Base-by-base conservation (phyloP, 2,329 filamentous ascomycete species). In the Blastomyces emzantsi region DNA sequence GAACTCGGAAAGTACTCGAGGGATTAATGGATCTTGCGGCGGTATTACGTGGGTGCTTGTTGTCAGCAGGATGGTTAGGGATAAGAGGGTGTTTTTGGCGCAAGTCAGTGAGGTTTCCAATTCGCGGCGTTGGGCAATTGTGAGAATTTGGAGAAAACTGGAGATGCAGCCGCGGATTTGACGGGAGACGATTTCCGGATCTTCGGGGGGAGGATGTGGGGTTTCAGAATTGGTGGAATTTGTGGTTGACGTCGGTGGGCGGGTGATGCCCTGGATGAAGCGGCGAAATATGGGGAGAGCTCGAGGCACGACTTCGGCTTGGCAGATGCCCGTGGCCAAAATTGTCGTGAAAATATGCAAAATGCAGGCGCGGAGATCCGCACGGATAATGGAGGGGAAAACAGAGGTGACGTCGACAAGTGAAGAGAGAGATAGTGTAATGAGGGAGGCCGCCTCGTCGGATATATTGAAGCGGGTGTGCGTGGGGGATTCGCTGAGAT, bases 271-370 rank as follows among this genome's bases (percentile, higher is more conserved):
- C 55, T 85, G 85, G 65, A 97, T 83, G 74, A 99, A 99, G 39
- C 92, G 87, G 75, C 95, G 93, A 74, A 99, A 87, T 51, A 92
- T 95, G 0, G 94, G 90, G 19, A 99, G 82, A 2, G 92, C 88
- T 75, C 95, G 90, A 0, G 94, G 93, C 0, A 97, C 88, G 41
- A 97, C 90, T 47, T 90, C 83, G 33, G 90, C 85, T 76, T 99
- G 95, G 71, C 93, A 97, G 13, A 86, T 82, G 0, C 90, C 88
- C 0, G 92, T 97, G 17, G 90, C 89, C 15, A 99, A 83, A 64
- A 96, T 94, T 0, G 92, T 96, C 62, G 90, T 89, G 73, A 97
- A 97, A 63, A 97, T 96, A 78, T 99, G 92, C 60, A 99, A 85
- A 68, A 97, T 96, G 72, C 93, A 97, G 49, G 94, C 93, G 72